phyloP scores from a whole-genome alignment of 805 yeast species.

The Komagataella ulmi region DNA sequence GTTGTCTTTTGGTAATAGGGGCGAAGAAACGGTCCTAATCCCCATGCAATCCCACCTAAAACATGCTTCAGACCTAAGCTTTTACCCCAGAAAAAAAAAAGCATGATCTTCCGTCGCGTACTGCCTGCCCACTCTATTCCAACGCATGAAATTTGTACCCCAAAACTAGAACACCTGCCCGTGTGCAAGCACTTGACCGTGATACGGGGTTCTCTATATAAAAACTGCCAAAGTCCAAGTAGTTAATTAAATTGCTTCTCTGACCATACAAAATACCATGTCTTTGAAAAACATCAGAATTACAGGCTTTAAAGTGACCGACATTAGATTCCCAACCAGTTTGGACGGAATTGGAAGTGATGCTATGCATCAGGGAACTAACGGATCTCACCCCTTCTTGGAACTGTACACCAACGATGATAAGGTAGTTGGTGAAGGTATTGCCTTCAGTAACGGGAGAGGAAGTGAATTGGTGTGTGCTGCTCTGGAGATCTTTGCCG shows the following conservation, averaged over 20 bases:
- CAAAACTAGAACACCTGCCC: not conserved
- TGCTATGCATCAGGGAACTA: constrained; percentile 25
- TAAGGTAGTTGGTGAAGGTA: constrained; percentile 22
- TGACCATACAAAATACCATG: not conserved
- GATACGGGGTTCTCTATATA: not conserved
- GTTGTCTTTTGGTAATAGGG: not conserved
- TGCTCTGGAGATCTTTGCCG: constrained; percentile 23
- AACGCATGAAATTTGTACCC: not conserved
- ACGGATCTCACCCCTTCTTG: constrained; percentile 26
- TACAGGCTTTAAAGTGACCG: constrained; percentile 5
- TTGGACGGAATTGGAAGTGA: constrained; percentile 26
- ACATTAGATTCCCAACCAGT: constrained; percentile 25
- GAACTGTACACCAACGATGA: constrained; percentile 16
- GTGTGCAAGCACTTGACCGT: not conserved
- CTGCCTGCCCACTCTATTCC: not conserved
- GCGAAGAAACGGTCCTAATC: not conserved
- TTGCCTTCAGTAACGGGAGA: constrained; percentile 27
- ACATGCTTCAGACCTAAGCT: not conserved
- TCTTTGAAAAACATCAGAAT: not conserved
- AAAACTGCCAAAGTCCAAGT: not conserved
- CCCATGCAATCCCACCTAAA: not conserved
- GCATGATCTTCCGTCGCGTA: not conserved
- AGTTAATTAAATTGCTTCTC: no score
- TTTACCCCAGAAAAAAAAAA: not conserved
- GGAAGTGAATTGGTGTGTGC: constrained; percentile 22